A percentile compares a stretch with the other conserved stretches of the same genome.
Conservation (phyloP, 2,329 filamentous ascomycete species). For the Dendrostoma leiphaemia region DNA sequence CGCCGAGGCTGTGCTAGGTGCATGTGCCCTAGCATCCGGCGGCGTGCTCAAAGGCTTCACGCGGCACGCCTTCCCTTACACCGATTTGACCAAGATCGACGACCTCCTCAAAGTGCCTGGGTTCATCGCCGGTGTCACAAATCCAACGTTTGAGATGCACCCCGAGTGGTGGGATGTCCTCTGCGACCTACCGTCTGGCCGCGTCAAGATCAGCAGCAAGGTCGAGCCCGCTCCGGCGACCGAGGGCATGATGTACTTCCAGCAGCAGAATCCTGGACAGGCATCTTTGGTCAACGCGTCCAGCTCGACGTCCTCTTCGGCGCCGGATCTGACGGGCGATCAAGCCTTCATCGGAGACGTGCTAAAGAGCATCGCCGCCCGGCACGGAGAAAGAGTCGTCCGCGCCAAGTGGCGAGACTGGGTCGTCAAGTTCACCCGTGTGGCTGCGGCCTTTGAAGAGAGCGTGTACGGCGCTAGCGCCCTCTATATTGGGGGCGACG, state of each 20-base stretch:
- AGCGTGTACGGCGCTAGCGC: constrained; percentile 91
- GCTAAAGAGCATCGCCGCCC: constrained; percentile 75
- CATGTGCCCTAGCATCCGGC: constrained; percentile 89
- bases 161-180: constrained; percentile 98
- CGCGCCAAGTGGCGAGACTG: constrained; percentile 92
- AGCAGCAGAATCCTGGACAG: constrained; percentile 68
- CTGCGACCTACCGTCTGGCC: constrained; percentile 86
- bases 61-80: constrained; percentile 95
- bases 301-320: constrained; percentile 34
- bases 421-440: constrained; percentile 89
- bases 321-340: constrained; percentile 76
- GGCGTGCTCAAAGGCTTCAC: constrained; percentile 93
- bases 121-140: constrained; percentile 97
- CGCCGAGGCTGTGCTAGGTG: constrained; percentile 95
- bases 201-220: constrained; percentile 89
- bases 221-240: constrained; percentile 80
- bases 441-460: constrained; percentile 93
- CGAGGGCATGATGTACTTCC: constrained; percentile 84
- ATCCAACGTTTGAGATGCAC: constrained; percentile 92
- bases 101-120: constrained; percentile 93
- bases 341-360: constrained; percentile 86
- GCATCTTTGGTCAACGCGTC: constrained; percentile 48
- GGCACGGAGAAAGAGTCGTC: constrained; percentile 87
- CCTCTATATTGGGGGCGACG: constrained; percentile 78
- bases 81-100: constrained; percentile 95